Conservation (phyloP, 2,329 filamentous ascomycete species). For the Nakataea oryzae region DNA sequence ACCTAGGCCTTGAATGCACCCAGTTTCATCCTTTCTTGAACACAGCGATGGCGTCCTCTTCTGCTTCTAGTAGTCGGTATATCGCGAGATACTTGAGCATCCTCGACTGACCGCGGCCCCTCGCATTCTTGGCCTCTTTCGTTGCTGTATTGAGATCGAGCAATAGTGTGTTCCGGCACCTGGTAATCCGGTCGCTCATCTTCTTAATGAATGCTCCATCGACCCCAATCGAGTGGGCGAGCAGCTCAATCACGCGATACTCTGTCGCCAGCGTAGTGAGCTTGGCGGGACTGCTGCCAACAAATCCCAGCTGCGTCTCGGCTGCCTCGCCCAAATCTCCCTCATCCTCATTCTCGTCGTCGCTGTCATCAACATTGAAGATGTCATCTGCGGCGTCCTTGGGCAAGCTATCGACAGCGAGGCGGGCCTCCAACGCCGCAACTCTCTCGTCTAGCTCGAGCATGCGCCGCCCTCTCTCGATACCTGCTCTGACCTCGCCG, state of each 20-base stretch:
- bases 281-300: conserved; percentile 35
- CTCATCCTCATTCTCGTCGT: conserved; percentile 15
- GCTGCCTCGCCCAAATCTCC: conserved; percentile 7
- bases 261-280: conserved; percentile 34
- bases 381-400: conserved; percentile 17
- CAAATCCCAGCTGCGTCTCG: conserved; percentile 17
- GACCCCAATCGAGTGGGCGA: conserved; percentile 34
- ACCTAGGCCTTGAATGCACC: neutral
- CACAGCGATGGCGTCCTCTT: conserved; percentile 39
- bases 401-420: conserved; percentile 38
- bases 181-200: conserved; percentile 37
- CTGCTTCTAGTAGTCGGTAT: conserved; percentile 41
- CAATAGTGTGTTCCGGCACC: conserved; percentile 46
- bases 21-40: conserved; percentile 28
- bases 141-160: conserved; percentile 42
- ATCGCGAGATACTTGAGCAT: conserved; percentile 41
- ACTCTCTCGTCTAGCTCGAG: conserved; percentile 58
- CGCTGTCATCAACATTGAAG: conserved; percentile 19
- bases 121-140: conserved; percentile 30
- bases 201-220: conserved; percentile 39
- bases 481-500: conserved; percentile 47
- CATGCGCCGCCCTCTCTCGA: conserved; percentile 51
- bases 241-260: conserved; percentile 27
- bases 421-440: conserved; percentile 48
- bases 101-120: conserved; percentile 28